Evolutionary conservation across 345 rosid genomes (phyloP).

Genomic region (Populus ilicifolia): DNA sequence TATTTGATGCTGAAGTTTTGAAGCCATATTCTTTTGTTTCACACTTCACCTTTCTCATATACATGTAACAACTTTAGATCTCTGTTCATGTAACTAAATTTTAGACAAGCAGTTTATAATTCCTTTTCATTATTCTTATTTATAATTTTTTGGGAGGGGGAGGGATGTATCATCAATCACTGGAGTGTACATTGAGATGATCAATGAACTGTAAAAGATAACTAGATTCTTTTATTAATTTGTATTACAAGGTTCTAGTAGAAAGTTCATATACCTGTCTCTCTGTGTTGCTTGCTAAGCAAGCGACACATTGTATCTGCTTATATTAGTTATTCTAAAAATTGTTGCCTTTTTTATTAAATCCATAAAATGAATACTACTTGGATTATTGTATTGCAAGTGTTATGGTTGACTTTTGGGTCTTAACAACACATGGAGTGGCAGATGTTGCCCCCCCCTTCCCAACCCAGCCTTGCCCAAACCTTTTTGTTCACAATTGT

Average conservation of each 20-base stretch:
- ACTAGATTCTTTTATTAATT: background rate
- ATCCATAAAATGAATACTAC: background rate
- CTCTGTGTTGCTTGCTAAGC: too few relatives aligned
- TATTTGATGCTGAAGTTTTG: background rate
- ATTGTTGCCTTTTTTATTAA: background rate
- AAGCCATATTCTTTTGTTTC: background rate
- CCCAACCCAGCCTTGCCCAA: background rate
- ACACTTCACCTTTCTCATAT: background rate
- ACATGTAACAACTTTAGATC: background rate
- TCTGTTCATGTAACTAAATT: background rate
- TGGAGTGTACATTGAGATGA: background rate
- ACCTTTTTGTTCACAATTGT: background rate
- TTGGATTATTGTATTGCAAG: background rate
- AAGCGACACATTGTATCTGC: background rate
- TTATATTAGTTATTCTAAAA: background rate
- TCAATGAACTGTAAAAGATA: background rate
- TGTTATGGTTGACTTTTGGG: background rate
- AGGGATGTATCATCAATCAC: background rate
- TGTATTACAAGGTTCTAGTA: background rate
- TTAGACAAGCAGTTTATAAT: background rate
- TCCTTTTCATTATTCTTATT: background rate
- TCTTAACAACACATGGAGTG: background rate
- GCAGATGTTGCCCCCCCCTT: background rate
- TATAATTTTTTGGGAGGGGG: background rate
- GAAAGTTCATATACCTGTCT: background rate